Percentiles rank a stretch among this genome's conserved stretches.
Evolutionary conservation across 257 asterid genomes (phyloP).

Genomic region (Solanum pimpinellifolium): DNA sequence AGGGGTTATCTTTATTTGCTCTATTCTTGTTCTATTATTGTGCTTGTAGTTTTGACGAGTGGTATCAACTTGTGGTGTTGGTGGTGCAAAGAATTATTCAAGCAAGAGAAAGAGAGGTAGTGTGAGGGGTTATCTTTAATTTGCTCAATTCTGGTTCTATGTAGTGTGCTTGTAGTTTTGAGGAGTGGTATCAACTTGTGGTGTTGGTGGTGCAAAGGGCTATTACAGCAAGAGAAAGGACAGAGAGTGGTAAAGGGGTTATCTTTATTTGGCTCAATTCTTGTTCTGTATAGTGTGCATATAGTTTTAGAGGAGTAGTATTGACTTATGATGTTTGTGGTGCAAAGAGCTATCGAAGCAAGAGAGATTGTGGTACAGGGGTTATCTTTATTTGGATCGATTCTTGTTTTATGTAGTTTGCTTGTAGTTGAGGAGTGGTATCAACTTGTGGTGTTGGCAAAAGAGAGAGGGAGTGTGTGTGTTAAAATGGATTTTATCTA

Average conservation of each 20-base stretch:
- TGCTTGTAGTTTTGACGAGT: neutral
- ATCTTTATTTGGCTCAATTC: neutral
- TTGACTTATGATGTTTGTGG: neutral
- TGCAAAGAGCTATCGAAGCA: neutral
- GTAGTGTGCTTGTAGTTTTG: neutral
- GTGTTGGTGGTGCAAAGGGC: neutral
- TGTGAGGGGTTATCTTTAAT: neutral
- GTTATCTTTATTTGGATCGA: neutral
- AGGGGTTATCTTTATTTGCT: neutral
- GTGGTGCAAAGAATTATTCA: neutral
- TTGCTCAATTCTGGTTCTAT: neutral
- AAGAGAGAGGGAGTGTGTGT: neutral
- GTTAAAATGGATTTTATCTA: neutral
- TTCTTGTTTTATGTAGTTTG: neutral
- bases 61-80: neutral
- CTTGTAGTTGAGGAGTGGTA: too few species aligned
- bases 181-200: neutral
- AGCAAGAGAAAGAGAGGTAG: neutral
- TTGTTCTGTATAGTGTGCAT: neutral
- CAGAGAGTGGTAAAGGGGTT: neutral
- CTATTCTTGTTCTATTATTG: neutral
- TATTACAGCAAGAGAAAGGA: neutral
- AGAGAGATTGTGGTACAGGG: neutral
- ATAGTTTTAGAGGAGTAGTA: neutral
- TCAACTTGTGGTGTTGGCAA: too few species aligned